Evolutionary conservation across 208 protist species (phyloP).

Genomic region (Herpetomonas muscarum): DNA sequence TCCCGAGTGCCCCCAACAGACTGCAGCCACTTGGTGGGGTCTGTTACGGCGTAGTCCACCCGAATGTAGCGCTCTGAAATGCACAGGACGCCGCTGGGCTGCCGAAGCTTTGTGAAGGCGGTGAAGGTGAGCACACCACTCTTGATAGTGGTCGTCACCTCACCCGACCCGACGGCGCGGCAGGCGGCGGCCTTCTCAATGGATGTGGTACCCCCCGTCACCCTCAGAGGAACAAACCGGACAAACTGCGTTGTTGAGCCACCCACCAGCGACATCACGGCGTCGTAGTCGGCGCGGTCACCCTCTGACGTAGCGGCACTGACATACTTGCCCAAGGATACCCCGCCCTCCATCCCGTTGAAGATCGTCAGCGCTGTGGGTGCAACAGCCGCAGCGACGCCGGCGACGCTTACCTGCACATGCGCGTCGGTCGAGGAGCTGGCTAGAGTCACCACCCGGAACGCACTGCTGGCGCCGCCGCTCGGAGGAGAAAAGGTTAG

Average conservation of each 20-base stretch:
- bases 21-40: conserved; percentile 28
- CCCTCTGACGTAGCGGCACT: conserved; percentile 1
- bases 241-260: conserved; percentile 11
- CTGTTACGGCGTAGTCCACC: conserved; percentile 52
- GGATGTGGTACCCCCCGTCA: conserved; percentile 4
- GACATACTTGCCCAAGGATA: conserved; percentile 31
- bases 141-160: conserved; percentile 20
- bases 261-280: conserved; percentile 10
- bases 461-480: not conserved
- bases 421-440: not conserved
- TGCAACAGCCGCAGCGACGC: not conserved
- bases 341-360: conserved; percentile 39
- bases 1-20: conserved; percentile 22
- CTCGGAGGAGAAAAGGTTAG: not conserved
- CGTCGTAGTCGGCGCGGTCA: conserved; percentile 18
- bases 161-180: conserved; percentile 7
- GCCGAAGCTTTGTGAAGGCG: conserved; percentile 25
- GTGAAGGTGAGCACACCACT: conserved; percentile 30
- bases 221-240: conserved; percentile 14
- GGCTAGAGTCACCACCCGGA: not conserved
- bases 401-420: not conserved
- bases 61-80: conserved; percentile 36
- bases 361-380: conserved; percentile 29
- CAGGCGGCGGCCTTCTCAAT: conserved; percentile 21
- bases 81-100: conserved; percentile 47